A percentile compares a stretch with the other conserved stretches of the same genome.
Conservation (phyloP, 2,329 filamentous ascomycete species). For the Diaporthe nobilis region DNA sequence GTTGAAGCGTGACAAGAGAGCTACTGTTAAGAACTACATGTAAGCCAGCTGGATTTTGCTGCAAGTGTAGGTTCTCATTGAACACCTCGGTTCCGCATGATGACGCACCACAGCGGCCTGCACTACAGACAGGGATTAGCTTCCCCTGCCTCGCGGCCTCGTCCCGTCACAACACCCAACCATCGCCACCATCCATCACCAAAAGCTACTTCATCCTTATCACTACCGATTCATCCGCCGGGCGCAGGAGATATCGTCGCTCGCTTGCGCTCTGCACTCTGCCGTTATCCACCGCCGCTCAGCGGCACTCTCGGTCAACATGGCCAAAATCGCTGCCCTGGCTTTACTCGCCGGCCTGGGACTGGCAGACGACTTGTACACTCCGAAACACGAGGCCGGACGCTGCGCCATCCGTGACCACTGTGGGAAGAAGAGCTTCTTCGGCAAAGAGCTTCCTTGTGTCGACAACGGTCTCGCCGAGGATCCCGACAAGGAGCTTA, state of each 20-base stretch:
- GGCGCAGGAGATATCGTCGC: neutral
- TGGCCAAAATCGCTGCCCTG: constrained; percentile 56
- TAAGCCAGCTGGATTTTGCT: neutral
- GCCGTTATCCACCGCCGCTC: constrained; percentile 30
- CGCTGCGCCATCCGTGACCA: constrained; percentile 92
- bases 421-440: constrained; percentile 92
- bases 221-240: neutral
- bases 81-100: constrained; percentile 15
- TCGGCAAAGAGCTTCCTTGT: constrained; percentile 91
- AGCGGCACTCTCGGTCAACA: constrained; percentile 44
- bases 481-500: constrained; percentile 78
- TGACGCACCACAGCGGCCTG: constrained; percentile 6
- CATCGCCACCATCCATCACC: neutral
- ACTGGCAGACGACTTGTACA: constrained; percentile 52
- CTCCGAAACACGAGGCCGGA: constrained; percentile 83
- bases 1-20: constrained; percentile 1
- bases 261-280: constrained; percentile 10
- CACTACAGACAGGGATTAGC: constrained; percentile 17
- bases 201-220: constrained; percentile 5
- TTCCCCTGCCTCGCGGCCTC: constrained; percentile 6
- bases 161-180: constrained; percentile 20
- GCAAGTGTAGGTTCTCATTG: neutral
- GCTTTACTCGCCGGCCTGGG: constrained; percentile 52
- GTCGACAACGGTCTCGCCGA: constrained; percentile 89
- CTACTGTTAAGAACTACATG: constrained; percentile 18